Conservation (phyloP, 306 rosid species). For the Glycine tomentella region DNA sequence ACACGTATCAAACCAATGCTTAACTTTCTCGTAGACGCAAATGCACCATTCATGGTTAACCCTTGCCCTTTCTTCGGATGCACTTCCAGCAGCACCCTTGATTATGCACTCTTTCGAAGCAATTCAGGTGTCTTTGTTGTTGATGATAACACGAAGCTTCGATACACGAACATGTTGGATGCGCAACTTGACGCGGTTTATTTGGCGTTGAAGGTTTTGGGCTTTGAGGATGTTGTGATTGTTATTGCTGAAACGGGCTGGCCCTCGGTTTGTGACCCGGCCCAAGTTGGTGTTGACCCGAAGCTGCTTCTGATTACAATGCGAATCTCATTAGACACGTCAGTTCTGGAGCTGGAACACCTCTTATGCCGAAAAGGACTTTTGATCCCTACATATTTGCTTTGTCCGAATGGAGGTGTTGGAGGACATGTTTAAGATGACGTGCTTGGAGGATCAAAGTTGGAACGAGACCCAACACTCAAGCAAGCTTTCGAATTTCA, state of each 20-base stretch:
- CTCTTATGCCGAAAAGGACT: too few relatives aligned
- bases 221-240: conserved; percentile 71
- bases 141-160: conserved; percentile 56
- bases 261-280: conserved; percentile 61
- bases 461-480: neutral
- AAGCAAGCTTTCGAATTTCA: neutral
- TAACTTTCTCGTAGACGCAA: conserved; percentile 61
- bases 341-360: conserved; percentile 65
- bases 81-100: conserved; percentile 55
- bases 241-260: conserved; percentile 80
- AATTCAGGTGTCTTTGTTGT: conserved; percentile 63
- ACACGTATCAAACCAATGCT: conserved; percentile 73
- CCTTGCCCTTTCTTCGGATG: conserved; percentile 75
- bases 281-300: conserved; percentile 62
- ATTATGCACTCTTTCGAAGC: conserved; percentile 63
- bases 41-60: conserved; percentile 77
- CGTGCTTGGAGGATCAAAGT: neutral
- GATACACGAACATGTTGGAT: too few relatives aligned
- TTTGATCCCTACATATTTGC: too few relatives aligned
- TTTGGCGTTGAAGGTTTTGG: conserved; percentile 64
- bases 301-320: conserved; percentile 62
- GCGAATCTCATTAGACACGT: conserved; percentile 68
- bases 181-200: too few relatives aligned
- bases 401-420: neutral
- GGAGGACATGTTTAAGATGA: too few relatives aligned